These are phyloP conservation scores for Citrus hindsii DNA, from an alignment of 345 rosid species.

Conservation along the genomic window DNA sequence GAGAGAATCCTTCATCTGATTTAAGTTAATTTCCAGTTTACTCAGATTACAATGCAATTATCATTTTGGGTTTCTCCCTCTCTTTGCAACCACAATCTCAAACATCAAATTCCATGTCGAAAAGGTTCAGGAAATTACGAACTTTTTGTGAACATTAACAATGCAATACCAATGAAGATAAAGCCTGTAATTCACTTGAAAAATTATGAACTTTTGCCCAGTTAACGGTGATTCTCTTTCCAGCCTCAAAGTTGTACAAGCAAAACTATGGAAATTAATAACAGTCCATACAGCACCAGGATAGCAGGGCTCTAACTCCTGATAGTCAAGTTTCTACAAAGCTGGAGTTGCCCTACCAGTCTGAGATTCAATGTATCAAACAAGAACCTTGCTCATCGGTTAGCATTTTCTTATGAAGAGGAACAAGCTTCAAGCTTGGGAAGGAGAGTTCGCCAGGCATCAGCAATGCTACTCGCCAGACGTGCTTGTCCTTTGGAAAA, in stretches of 20 bases:
- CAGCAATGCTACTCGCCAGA: slow-evolving; percentile 74
- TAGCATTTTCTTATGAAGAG: not conserved
- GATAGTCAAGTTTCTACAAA: slow-evolving; percentile 14
- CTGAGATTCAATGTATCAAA: not conserved
- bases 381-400: slow-evolving; percentile 8
- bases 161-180: not conserved
- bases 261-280: not conserved
- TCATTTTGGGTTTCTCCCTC: not conserved
- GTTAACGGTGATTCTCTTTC: not conserved
- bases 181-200: not conserved
- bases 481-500: slow-evolving; percentile 94
- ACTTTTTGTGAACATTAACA: not conserved
- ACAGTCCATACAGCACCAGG: slow-evolving; percentile 10
- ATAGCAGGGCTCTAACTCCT: slow-evolving; percentile 12
- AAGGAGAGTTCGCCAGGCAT: slow-evolving; percentile 96
- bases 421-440: slow-evolving; percentile 89
- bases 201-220: not conserved
- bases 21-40: not conserved
- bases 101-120: not conserved
- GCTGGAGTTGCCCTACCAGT: slow-evolving; percentile 5
- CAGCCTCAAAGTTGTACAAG: slow-evolving; percentile 25
- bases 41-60: not conserved
- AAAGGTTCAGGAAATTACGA: too few species aligned
- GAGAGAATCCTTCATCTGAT: not conserved
- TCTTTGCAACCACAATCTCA: not conserved